A percentile compares a stretch with the other conserved stretches of the same genome.
These are phyloP conservation scores for Erodium moschatum DNA, from an alignment of 441 rosid genomes.

Conservation along the genomic window DNA sequence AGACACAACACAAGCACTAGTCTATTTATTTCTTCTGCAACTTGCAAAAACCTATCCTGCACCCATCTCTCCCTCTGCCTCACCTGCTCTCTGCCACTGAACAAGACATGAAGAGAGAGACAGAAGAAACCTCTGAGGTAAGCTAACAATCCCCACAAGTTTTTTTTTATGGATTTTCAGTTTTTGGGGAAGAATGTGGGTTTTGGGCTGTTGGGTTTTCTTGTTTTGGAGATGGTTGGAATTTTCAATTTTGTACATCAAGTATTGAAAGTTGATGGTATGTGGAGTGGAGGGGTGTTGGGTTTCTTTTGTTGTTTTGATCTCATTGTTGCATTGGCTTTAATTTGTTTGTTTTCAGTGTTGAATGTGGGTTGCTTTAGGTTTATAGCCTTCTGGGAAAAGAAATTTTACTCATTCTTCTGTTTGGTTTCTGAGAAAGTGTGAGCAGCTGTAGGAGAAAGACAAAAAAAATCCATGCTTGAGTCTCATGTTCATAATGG, in stretches of 20 bases:
- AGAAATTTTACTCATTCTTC: not conserved
- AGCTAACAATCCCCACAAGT: not conserved
- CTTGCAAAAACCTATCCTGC: not conserved
- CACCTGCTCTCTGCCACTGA: not conserved
- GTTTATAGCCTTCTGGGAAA: not conserved
- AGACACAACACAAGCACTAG: not conserved
- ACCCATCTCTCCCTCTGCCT: not conserved
- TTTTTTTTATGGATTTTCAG: not conserved
- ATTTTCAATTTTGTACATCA: not conserved
- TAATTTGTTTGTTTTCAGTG: not conserved
- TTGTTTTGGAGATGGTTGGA: no score
- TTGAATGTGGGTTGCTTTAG: constrained; percentile 3
- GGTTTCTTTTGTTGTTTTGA: not conserved
- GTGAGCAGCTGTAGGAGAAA: not conserved
- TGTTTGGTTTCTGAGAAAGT: constrained; percentile 1
- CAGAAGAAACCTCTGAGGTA: not conserved
- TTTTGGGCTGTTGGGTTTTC: not conserved
- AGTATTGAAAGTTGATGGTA: not conserved
- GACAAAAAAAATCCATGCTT: no score
- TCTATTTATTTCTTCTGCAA: not conserved
- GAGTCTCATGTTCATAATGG: not conserved
- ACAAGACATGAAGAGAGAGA: not conserved
- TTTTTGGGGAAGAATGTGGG: not conserved
- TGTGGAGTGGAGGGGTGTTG: not conserved
- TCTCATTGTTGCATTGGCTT: not conserved